These are phyloP conservation scores for Vitis amurensis DNA, from an alignment of 164 flowering plant species.

Conservation along the genomic window DNA sequence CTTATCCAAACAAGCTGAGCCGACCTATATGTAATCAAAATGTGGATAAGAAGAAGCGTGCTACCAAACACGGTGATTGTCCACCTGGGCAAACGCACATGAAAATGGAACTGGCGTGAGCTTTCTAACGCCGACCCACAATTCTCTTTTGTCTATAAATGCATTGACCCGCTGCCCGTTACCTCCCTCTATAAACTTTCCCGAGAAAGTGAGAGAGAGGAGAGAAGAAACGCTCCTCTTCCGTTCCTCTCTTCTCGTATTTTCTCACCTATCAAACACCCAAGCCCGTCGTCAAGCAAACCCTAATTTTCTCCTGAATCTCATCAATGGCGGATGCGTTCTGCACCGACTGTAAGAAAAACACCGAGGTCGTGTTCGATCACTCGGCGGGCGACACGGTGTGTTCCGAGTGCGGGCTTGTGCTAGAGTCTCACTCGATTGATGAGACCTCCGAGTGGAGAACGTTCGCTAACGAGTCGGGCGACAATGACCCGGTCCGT, in stretches of 20 bases:
- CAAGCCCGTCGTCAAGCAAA: neutral
- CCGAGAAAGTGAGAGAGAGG: neutral
- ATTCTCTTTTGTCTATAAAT: neutral
- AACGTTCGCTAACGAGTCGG: constrained; percentile 56
- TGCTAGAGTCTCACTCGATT: constrained; percentile 51
- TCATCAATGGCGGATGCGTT: constrained; percentile 36
- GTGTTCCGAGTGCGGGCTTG: constrained; percentile 57
- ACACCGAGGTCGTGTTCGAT: constrained; percentile 56
- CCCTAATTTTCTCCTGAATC: neutral
- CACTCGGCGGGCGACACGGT: constrained; percentile 58
- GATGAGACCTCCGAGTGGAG: constrained; percentile 63
- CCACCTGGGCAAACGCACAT: too few relatives aligned
- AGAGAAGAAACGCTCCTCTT: neutral
- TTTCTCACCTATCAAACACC: too few relatives aligned
- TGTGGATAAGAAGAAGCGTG: too few relatives aligned
- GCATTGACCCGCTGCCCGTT: neutral
- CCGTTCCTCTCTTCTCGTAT: neutral
- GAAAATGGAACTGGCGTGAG: neutral
- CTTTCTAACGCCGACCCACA: neutral
- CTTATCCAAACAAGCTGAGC: too few relatives aligned
- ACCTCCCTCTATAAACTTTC: too few relatives aligned
- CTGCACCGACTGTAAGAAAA: constrained; percentile 45
- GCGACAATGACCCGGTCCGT: constrained; percentile 48
- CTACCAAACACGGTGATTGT: too few relatives aligned
- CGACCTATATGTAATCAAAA: too few relatives aligned